Evolutionary conservation across 352 stramenopile genomes (phyloP).

Genomic region (Phytopythium oedochilum): DNA sequence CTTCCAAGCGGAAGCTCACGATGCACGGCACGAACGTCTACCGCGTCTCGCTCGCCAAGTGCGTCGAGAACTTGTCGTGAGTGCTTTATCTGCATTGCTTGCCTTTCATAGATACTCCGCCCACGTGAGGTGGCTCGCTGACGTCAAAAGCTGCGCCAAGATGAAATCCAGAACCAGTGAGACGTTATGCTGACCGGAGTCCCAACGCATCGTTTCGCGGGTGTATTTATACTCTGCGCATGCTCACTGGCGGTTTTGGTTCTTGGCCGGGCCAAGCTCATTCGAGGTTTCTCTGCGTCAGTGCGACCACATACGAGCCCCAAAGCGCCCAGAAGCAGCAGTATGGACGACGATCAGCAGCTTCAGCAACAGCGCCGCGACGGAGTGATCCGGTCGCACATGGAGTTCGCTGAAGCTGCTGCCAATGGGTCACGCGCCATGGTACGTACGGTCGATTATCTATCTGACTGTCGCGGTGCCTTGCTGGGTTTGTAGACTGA

Average conservation of each 20-base stretch:
- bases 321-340: constrained; percentile 3
- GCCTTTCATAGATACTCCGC: background rate
- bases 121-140: background rate
- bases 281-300: background rate
- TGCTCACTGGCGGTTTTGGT: background rate
- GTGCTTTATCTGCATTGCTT: background rate
- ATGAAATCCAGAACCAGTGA: background rate
- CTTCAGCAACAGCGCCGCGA: constrained; percentile 26
- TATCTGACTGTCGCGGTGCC: too few relatives aligned
- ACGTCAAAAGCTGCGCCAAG: background rate
- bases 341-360: constrained; percentile 17
- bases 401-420: constrained; percentile 56
- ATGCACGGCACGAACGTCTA: constrained; percentile 67
- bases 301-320: too few relatives aligned
- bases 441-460: too few relatives aligned
- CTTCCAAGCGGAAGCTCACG: constrained; percentile 58
- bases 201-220: background rate
- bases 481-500: background rate
- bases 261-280: background rate
- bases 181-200: too few relatives aligned
- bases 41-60: constrained; percentile 55
- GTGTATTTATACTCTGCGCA: background rate
- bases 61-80: constrained; percentile 44
- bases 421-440: constrained; percentile 58
- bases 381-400: constrained; percentile 52